A percentile compares a stretch with the other conserved stretches of the same genome.
phyloP scores from a whole-genome alignment of 2,329 filamentous ascomycete genomes.

The Thelonectria olida region DNA sequence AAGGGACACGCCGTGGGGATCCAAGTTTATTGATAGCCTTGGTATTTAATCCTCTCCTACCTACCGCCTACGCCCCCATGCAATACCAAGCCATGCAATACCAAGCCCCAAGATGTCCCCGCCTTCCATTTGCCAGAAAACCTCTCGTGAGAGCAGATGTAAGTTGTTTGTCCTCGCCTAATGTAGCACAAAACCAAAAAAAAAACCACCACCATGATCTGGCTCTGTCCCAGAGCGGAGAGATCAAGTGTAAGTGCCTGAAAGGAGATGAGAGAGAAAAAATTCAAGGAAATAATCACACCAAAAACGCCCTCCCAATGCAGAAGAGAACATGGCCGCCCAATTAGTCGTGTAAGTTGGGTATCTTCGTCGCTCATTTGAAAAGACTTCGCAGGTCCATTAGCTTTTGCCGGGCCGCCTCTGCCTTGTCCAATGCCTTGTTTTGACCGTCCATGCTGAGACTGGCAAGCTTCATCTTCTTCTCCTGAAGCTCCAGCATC shows the following conservation, averaged over 20 bases:
- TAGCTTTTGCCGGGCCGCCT: conserved; percentile 68
- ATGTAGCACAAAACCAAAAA: conserved; percentile 26
- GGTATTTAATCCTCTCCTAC: conserved; percentile 25
- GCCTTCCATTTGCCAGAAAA: conserved; percentile 22
- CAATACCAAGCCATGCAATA: conserved; percentile 21
- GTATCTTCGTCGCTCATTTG: conserved; percentile 49
- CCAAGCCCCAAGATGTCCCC: conserved; percentile 17
- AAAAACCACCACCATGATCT: conserved; percentile 25
- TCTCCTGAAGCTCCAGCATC: conserved; percentile 87
- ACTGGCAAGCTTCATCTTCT: conserved; percentile 91
- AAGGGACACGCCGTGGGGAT: neutral
- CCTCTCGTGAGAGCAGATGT: conserved; percentile 44
- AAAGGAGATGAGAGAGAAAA: conserved; percentile 36
- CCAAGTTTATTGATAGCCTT: conserved; percentile 12
- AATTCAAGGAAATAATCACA: conserved; percentile 26
- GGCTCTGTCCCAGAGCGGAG: conserved; percentile 8
- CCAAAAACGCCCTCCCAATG: conserved; percentile 36
- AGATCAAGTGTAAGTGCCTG: neutral
- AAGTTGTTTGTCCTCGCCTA: conserved; percentile 21
- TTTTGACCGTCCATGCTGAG: conserved; percentile 79
- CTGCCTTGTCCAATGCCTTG: conserved; percentile 60
- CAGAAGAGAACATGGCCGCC: conserved; percentile 20
- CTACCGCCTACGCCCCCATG: conserved; percentile 28
- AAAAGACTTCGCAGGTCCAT: conserved; percentile 68
- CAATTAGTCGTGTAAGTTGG: conserved; percentile 15